Evolutionary conservation across 768 basidiomycete genomes (phyloP), one percentile per base, ranked within the genome.

Genomic region (Pulveroboletus sp.): DNA sequence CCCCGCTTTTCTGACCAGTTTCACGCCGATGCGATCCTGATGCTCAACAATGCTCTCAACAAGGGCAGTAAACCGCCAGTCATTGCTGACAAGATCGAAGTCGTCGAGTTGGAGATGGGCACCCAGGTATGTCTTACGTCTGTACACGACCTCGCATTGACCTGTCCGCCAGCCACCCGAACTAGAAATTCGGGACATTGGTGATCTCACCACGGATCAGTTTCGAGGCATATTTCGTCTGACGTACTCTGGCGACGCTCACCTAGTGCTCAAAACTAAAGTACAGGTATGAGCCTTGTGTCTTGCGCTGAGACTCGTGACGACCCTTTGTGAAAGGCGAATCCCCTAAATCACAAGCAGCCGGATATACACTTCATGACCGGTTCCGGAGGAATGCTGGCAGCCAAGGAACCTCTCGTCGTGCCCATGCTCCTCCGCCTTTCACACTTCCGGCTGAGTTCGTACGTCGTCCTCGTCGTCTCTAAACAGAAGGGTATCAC

Each of bases 31-130:
- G 95, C 95, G 26, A 91, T 93, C 56, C 85, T 90, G 58, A 93
- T 96, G 89, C 86, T 98, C 73, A 93, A 93, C 56, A 86, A 83
- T n/a, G 90, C 91, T 36, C 88, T 94, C 69, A 93, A 93, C 77
- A 92, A 96, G 76, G 96, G 96, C 56, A 88, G 85, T 73, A 97
- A 96, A 65, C 96, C 95, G 2, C 93, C 93, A 24, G 88, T 99
- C 62, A 97, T 98, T 58, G 94, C 93, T 45, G 96, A 95, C 72
- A 86, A 81, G 68, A 98, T 99, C 56, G 93, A 98, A 68, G 96
- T 99, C 26, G 89, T 96, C 45, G 96, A 98, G 67, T 74, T 99
- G n/a, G 88, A 97, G 71, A 98, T 99, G 96, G 96, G 96, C 31
- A 92, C 89, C 2, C 87, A 95, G 76, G 94, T 93, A 52, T 46